Evolutionary conservation across 2,329 filamentous ascomycete species (phyloP).

Genomic region (Fusarium pseudoanthophilum): DNA sequence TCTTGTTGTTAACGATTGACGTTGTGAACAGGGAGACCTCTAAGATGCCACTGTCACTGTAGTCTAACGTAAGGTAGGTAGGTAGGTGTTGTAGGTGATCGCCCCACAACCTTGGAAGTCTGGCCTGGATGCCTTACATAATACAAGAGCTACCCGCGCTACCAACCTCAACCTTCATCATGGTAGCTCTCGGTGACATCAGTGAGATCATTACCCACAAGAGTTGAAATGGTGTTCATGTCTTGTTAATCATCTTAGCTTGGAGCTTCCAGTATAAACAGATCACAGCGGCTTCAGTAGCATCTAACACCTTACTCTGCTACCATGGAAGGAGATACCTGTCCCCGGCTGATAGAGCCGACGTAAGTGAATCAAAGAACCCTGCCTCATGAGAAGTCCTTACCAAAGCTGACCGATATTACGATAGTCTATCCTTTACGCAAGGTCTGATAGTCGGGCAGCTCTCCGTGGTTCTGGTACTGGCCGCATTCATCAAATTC

Average conservation of each 20-base stretch:
- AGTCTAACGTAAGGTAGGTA: neutral
- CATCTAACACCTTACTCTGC: neutral
- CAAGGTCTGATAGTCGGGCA: conserved; percentile 94
- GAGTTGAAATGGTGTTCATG: conserved; percentile 1
- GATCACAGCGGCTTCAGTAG: neutral
- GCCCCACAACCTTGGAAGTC: conserved; percentile 14
- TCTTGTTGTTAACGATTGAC: conserved; percentile 12
- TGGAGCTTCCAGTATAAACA: neutral
- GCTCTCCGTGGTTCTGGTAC: conserved; percentile 87
- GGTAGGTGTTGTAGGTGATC: conserved; percentile 15
- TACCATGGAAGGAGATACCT: conserved; percentile 55
- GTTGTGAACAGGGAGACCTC: conserved; percentile 12
- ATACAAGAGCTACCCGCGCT: conserved; percentile 17
- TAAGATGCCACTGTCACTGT: conserved; percentile 24
- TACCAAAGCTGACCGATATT: conserved; percentile 1
- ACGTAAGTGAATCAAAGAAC: conserved; percentile 47
- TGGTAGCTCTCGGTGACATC: conserved; percentile 31
- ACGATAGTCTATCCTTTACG: conserved; percentile 81
- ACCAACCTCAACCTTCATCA: conserved; percentile 20
- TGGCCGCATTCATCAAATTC: conserved; percentile 98
- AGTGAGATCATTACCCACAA: conserved; percentile 6
- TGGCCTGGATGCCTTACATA: conserved; percentile 39
- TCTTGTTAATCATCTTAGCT: neutral
- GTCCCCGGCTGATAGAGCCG: conserved; percentile 56
- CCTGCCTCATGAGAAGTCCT: conserved; percentile 11